Evolutionary conservation across 768 basidiomycete species (phyloP).

Genomic region (Paxillus involutus): DNA sequence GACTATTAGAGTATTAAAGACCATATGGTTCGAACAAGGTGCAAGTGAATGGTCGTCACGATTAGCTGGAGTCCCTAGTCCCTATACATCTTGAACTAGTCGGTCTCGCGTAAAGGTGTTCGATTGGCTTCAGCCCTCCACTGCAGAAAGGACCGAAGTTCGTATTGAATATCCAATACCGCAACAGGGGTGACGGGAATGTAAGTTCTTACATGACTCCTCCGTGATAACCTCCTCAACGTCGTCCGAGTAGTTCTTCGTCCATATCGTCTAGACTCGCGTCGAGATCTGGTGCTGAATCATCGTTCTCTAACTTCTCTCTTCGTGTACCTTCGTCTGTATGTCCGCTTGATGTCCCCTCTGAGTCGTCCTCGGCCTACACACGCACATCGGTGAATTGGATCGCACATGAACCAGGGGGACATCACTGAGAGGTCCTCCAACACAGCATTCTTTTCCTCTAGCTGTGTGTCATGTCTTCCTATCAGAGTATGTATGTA

Average conservation of each 20-base stretch:
- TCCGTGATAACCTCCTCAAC: slow-evolving; percentile 47
- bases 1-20: too few species aligned
- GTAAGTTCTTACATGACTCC: slow-evolving; percentile 29
- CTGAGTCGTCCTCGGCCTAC: slow-evolving; percentile 39
- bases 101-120: too few species aligned
- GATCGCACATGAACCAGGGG: background rate
- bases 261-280: slow-evolving; percentile 44
- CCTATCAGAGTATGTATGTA: slow-evolving; percentile 73
- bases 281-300: slow-evolving; percentile 36
- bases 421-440: background rate
- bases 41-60: too few species aligned
- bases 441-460: slow-evolving; percentile 68
- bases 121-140: too few species aligned
- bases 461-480: slow-evolving; percentile 67
- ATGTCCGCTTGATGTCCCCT: slow-evolving; percentile 30
- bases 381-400: background rate
- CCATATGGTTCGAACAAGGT: too few species aligned
- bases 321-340: slow-evolving; percentile 32
- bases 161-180: too few species aligned
- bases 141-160: too few species aligned
- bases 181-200: too few species aligned
- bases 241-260: slow-evolving; percentile 38
- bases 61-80: too few species aligned
- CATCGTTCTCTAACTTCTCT: slow-evolving; percentile 32
- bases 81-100: too few species aligned